A percentile compares a stretch with the other conserved stretches of the same genome.
phyloP scores from a whole-genome alignment of 208 protist species.

The Endotrypanum monterogeii region DNA sequence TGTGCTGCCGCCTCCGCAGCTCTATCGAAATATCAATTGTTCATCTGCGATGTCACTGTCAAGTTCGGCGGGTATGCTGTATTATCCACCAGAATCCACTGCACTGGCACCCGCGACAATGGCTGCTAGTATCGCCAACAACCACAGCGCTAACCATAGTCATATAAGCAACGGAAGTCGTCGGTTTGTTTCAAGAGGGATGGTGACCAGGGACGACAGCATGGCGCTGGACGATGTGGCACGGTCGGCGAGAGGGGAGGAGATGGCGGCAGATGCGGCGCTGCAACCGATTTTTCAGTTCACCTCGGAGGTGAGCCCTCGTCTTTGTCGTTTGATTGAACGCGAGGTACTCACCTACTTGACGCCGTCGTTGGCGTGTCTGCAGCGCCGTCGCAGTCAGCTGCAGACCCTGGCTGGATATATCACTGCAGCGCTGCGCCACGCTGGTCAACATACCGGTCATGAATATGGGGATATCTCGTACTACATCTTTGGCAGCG shows the following conservation, averaged over 20 bases:
- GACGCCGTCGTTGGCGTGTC: slow-evolving; percentile 46
- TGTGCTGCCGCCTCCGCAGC: not conserved
- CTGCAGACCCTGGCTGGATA: slow-evolving; percentile 55
- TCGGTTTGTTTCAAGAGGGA: not conserved
- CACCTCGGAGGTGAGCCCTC: slow-evolving; percentile 63
- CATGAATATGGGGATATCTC: slow-evolving; percentile 49
- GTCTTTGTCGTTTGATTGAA: slow-evolving; percentile 62
- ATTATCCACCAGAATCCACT: not conserved
- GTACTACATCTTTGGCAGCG: slow-evolving; percentile 89
- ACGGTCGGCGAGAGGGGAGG: not conserved
- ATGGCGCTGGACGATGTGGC: not conserved
- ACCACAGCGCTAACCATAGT: not conserved
- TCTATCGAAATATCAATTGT: slow-evolving; percentile 5
- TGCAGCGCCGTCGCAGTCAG: slow-evolving; percentile 59
- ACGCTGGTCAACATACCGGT: slow-evolving; percentile 33
- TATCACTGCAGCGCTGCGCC: slow-evolving; percentile 64
- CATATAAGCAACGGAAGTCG: not conserved
- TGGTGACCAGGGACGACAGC: not conserved
- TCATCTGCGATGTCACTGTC: not conserved
- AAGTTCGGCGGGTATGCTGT: not conserved
- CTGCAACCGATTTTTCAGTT: slow-evolving; percentile 22
- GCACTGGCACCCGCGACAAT: not conserved
- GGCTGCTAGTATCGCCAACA: not conserved
- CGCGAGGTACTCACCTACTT: slow-evolving; percentile 65
- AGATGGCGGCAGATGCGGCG: slow-evolving; percentile 9